Evolutionary conservation across 257 asterid species (phyloP).

Genomic region (Leptodermis oblonga): DNA sequence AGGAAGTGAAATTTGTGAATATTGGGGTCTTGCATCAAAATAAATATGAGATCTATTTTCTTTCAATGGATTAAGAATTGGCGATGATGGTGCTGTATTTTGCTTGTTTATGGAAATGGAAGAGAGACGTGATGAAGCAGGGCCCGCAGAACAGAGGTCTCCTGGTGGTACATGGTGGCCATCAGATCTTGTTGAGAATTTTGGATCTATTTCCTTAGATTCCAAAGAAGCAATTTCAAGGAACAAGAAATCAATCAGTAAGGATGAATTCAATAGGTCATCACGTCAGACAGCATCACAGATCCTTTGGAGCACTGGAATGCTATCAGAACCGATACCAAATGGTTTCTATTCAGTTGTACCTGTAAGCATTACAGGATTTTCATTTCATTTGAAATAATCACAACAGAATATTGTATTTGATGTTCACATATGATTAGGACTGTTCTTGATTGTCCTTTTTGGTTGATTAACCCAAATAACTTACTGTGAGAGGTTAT

Average conservation of each 20-base stretch:
- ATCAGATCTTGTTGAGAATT: slow-evolving; percentile 56
- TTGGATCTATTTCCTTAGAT: slow-evolving; percentile 74
- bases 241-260: slow-evolving; percentile 37
- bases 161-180: slow-evolving; percentile 64
- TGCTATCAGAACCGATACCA: slow-evolving; percentile 83
- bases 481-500: background rate
- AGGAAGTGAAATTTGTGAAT: slow-evolving; percentile 18
- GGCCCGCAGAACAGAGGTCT: slow-evolving; percentile 56
- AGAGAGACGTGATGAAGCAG: slow-evolving; percentile 53
- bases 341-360: slow-evolving; percentile 92
- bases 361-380: slow-evolving; percentile 63
- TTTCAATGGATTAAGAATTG: slow-evolving; percentile 33
- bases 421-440: background rate
- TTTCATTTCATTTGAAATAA: slow-evolving; percentile 16
- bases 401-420: slow-evolving; percentile 1
- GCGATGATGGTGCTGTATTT: slow-evolving; percentile 36
- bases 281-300: slow-evolving; percentile 65
- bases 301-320: slow-evolving; percentile 86
- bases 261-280: slow-evolving; percentile 41
- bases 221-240: slow-evolving; percentile 40
- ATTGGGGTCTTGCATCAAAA: slow-evolving; percentile 21
- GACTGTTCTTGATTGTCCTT: background rate
- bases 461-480: background rate
- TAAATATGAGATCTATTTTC: slow-evolving; percentile 21
- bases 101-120: slow-evolving; percentile 49